Percentiles rank a stretch among this genome's conserved stretches.
Evolutionary conservation across 2,329 filamentous ascomycete species (phyloP).

Genomic region (Stachybotrys echinatus): DNA sequence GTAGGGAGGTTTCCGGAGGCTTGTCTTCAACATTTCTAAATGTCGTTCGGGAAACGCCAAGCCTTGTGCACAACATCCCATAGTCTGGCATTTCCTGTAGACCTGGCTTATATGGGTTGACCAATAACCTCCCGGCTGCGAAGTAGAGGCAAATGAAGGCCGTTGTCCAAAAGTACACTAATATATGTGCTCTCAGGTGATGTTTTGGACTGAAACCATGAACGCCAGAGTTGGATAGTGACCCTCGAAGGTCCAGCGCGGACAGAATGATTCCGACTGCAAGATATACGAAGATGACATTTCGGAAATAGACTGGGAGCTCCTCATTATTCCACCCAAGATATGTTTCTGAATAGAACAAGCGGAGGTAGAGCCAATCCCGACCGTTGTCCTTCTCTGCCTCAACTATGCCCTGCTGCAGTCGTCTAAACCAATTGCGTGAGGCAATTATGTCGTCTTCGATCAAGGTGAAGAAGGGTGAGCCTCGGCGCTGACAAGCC

Average conservation of each 20-base stretch:
- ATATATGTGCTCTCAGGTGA: background rate
- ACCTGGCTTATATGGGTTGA: constrained; percentile 15
- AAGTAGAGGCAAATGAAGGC: constrained; percentile 24
- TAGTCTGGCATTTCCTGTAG: constrained; percentile 30
- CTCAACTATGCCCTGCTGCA: constrained; percentile 18
- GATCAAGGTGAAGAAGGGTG: constrained; percentile 28
- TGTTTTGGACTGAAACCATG: background rate
- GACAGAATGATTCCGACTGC: constrained; percentile 8
- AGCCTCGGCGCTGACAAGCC: constrained; percentile 18
- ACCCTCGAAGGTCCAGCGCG: background rate
- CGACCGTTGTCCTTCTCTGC: constrained; percentile 18
- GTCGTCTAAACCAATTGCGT: constrained; percentile 24
- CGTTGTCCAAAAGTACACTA: constrained; percentile 19
- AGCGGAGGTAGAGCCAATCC: constrained; percentile 29
- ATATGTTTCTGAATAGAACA: constrained; percentile 32
- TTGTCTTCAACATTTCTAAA: constrained; percentile 16
- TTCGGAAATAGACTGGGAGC: constrained; percentile 19
- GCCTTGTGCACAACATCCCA: constrained; percentile 32
- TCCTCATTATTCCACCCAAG: constrained; percentile 34
- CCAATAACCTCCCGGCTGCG: constrained; percentile 20
- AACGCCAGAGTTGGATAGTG: background rate
- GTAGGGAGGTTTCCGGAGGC: constrained; percentile 24
- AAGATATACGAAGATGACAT: constrained; percentile 19
- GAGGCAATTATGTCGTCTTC: constrained; percentile 31
- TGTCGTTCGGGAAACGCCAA: constrained; percentile 26